Conservation (phyloP, 2,329 filamentous ascomycete species). For the Seiridium cupressi region DNA sequence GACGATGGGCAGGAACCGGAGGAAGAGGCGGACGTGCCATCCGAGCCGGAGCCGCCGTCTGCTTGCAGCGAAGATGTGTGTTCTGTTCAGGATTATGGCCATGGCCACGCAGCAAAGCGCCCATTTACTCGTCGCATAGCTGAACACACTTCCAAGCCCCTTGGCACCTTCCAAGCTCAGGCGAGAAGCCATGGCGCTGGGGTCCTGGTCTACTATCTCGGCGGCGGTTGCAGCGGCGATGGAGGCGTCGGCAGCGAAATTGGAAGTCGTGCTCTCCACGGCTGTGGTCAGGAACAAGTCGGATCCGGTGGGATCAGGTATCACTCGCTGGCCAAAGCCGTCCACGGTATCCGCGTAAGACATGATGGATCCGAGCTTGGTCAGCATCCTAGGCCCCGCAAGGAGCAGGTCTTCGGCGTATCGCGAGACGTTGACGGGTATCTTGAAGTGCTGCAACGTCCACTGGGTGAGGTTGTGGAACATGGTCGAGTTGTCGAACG, state of each 20-base stretch:
- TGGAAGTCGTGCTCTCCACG: slow-evolving; percentile 33
- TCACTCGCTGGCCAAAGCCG: slow-evolving; percentile 52
- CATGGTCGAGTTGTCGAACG: slow-evolving; percentile 38
- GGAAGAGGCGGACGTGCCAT: slow-evolving; percentile 67
- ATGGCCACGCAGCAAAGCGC: slow-evolving; percentile 83
- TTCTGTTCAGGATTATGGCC: slow-evolving; percentile 85
- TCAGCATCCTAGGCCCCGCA: slow-evolving; percentile 68
- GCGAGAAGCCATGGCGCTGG: slow-evolving; percentile 39
- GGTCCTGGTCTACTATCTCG: slow-evolving; percentile 41
- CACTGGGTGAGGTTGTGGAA: slow-evolving; percentile 57
- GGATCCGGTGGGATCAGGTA: slow-evolving; percentile 27
- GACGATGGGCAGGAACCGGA: slow-evolving; percentile 70
- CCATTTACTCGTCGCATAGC: slow-evolving; percentile 90
- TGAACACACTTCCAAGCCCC: slow-evolving; percentile 82
- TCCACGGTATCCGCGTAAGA: slow-evolving; percentile 59
- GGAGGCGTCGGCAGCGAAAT: slow-evolving; percentile 35
- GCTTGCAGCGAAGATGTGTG: slow-evolving; percentile 89
- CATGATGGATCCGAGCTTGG: slow-evolving; percentile 59
- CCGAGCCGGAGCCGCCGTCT: slow-evolving; percentile 74
- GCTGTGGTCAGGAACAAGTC: slow-evolving; percentile 48
- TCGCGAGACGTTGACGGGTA: slow-evolving; percentile 53
- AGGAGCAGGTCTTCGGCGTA: slow-evolving; percentile 66
- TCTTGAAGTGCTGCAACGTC: slow-evolving; percentile 42
- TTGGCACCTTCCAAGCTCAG: slow-evolving; percentile 59
- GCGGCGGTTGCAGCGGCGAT: slow-evolving; percentile 35